A percentile compares a stretch with the other conserved stretches of the same genome.
Evolutionary conservation across 306 rosid genomes (phyloP).

Genomic region (Spatholobus suberectus): DNA sequence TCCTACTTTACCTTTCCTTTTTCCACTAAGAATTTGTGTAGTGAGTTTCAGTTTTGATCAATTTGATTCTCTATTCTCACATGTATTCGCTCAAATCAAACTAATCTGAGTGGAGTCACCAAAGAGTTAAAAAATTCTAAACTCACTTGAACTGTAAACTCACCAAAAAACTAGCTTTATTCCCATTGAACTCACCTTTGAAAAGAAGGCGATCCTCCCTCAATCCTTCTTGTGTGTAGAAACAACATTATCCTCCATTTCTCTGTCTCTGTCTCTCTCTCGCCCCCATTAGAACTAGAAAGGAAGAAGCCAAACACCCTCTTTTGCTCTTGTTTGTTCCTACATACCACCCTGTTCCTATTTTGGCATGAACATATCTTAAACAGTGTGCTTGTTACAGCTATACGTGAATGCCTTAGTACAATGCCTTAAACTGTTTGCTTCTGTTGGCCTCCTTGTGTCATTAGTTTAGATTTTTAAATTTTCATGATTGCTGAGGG

Average conservation of each 20-base stretch:
- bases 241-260: slow-evolving; percentile 65
- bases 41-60: slow-evolving; percentile 8
- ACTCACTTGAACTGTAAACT: slow-evolving; percentile 33
- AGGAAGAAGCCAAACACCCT: slow-evolving; percentile 77
- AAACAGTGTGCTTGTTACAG: slow-evolving; percentile 18
- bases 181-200: slow-evolving; percentile 78
- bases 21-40: not conserved
- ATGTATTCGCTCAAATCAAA: slow-evolving; percentile 8
- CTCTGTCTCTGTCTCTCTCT: too few species aligned
- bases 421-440: slow-evolving; percentile 43
- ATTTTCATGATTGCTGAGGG: not conserved
- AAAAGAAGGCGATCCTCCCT: slow-evolving; percentile 78
- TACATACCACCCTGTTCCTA: slow-evolving; percentile 55
- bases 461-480: slow-evolving; percentile 16
- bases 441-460: slow-evolving; percentile 31
- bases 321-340: slow-evolving; percentile 76
- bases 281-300: slow-evolving; percentile 49
- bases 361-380: slow-evolving; percentile 48
- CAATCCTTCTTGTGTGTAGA: slow-evolving; percentile 79
- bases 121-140: not conserved
- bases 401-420: slow-evolving; percentile 32
- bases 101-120: not conserved
- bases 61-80: slow-evolving; percentile 27
- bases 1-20: not conserved
- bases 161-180: slow-evolving; percentile 61